phyloP scores from a whole-genome alignment of 345 rosid genomes.

The Eucalyptus pauciflora region DNA sequence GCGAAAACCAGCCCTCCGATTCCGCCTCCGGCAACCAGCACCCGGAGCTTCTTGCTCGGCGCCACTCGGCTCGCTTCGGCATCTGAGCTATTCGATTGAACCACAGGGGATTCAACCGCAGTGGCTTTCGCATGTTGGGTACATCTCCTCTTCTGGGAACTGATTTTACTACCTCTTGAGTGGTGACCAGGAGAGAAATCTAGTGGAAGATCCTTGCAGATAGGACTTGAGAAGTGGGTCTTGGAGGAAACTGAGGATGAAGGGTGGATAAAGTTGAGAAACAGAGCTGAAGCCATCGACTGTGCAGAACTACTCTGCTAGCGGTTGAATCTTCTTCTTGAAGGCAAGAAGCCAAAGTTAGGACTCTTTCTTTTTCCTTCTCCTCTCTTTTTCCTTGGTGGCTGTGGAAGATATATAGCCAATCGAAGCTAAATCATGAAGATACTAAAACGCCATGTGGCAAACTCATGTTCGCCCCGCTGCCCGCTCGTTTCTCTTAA shows the following conservation, averaged over 20 bases:
- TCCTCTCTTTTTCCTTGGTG: neutral
- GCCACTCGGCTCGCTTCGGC: neutral
- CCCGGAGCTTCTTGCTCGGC: slow-evolving; percentile 30
- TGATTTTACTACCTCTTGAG: slow-evolving; percentile 4
- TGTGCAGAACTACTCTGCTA: neutral
- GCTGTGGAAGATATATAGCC: neutral
- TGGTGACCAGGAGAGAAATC: slow-evolving; percentile 29
- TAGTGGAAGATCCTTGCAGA: slow-evolving; percentile 6
- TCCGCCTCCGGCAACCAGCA: slow-evolving; percentile 90
- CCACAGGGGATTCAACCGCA: slow-evolving; percentile 9
- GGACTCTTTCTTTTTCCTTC: neutral
- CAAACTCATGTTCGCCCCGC: neutral
- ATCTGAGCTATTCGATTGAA: neutral
- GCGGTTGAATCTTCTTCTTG: neutral
- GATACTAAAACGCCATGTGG: neutral
- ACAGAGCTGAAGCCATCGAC: slow-evolving; percentile 31
- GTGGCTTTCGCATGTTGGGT: slow-evolving; percentile 32
- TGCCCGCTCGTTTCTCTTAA: neutral
- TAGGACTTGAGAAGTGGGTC: slow-evolving; percentile 29
- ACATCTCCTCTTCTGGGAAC: slow-evolving; percentile 1
- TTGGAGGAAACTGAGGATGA: slow-evolving; percentile 36
- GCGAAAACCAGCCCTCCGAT: slow-evolving; percentile 89
- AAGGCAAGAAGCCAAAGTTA: neutral
- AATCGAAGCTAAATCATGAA: neutral
- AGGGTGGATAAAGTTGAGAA: slow-evolving; percentile 33